Conservation (phyloP, 208 protist genomes). For the Zelonia costaricensis region DNA sequence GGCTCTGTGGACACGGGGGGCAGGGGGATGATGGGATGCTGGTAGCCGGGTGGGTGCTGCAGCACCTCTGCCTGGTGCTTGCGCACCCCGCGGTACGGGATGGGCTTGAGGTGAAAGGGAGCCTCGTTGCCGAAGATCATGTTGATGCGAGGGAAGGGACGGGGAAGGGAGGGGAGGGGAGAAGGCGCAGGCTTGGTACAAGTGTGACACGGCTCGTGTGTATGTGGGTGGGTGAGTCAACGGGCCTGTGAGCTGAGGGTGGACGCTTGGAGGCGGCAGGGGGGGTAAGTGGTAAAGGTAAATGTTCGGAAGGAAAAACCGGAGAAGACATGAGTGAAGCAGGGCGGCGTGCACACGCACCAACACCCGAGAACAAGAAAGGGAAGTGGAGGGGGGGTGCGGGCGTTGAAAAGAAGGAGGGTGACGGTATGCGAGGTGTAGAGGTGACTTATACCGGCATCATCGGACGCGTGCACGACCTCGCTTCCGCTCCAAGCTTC, state of each 20-base stretch:
- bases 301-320: too few species aligned
- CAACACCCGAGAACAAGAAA: too few species aligned
- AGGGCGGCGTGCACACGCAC: too few species aligned
- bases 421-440: too few species aligned
- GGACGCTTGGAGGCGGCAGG: not conserved
- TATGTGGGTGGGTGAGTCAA: not conserved
- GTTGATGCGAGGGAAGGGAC: not conserved
- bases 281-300: too few species aligned
- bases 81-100: conserved; percentile 61
- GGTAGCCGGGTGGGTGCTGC: conserved; percentile 72
- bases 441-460: too few species aligned
- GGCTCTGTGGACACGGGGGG: too few species aligned
- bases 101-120: conserved; percentile 58
- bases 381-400: too few species aligned
- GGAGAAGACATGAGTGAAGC: not conserved
- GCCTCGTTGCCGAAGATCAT: conserved; percentile 70
- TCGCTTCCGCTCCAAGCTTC: too few species aligned
- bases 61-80: conserved; percentile 55
- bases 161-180: not conserved
- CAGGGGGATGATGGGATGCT: conserved; percentile 39
- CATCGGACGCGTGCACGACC: too few species aligned
- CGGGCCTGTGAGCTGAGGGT: not conserved
- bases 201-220: not conserved
- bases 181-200: not conserved
- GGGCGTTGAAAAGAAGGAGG: too few species aligned